Base-by-base conservation (phyloP, 2,329 filamentous ascomycete species). In the Sordariomycetes sp. region DNA sequence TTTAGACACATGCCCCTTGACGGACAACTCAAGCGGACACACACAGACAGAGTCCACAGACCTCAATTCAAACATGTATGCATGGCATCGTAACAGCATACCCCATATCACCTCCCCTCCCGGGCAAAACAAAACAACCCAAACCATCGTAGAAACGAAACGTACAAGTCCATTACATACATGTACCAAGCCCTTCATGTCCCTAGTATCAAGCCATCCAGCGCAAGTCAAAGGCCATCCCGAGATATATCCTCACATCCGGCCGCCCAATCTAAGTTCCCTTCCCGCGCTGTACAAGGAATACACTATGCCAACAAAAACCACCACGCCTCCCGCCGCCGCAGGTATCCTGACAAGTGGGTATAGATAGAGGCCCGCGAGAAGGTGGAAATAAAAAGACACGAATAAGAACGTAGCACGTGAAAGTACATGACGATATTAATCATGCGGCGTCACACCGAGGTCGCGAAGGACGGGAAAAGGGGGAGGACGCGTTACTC, bases 391-490 rank as follows among this genome's bases (percentile, higher is more conserved):
- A 43, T 8, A 59, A 57, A 53, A 34, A 48, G 18, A 28, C 22
- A 20, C 28, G 28, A 25, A 10, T 7, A 46, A 46, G 18, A n/a
- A 3, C 18, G 46, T 48, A n/a, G n/a, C 16, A 24, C 11, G 46
- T 24, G 11, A 20, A 50, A 50, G 8, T 22, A 24, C 11, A 50
- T 12, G 53, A 43, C 20, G 46, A 14, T 24, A 50, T 20, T 50
- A 50, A 12, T 50, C 46, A 50, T 50, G 46, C 46, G 22, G n/a
- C 46, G 22, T 50, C 46, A 50, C 12, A 24, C 46, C 46, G 22
- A 50, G 46, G 22, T 22, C 5, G 46, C 22, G 34, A 58, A 59
- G 54, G n/a, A 54, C 22, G 25, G 37, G 32, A 59, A 51, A 55
- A 22, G 54, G 24, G 12, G 11, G 24, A 53, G 24, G 12, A 11